These are phyloP conservation scores for Grigorovia humatica DNA, from an alignment of 805 yeast genomes.

Conservation along the genomic window DNA sequence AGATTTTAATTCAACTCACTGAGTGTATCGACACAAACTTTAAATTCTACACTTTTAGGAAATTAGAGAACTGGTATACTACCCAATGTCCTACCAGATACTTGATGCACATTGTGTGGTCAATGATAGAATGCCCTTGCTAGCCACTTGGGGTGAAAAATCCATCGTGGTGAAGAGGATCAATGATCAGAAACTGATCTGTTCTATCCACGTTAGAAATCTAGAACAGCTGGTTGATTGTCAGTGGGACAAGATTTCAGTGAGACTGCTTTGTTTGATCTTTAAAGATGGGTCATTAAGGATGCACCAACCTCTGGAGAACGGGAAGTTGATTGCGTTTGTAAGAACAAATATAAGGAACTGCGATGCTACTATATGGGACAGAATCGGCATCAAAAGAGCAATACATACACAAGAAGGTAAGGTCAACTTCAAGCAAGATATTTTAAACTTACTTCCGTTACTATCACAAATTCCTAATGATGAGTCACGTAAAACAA, in stretches of 20 bases:
- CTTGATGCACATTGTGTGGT: background rate
- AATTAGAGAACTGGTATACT: background rate
- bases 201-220: constrained; percentile 15
- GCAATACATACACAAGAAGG: background rate
- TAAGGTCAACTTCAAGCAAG: constrained; percentile 7
- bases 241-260: constrained; percentile 20
- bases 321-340: constrained; percentile 18
- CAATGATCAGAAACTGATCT: constrained; percentile 13
- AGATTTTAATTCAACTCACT: too few relatives aligned
- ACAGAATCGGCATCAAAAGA: constrained; percentile 3
- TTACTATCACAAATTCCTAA: constrained; percentile 13
- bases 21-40: background rate
- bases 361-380: constrained; percentile 14
- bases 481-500: constrained; percentile 6
- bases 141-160: constrained; percentile 5
- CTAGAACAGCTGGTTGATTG: constrained; percentile 8
- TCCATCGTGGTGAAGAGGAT: constrained; percentile 11
- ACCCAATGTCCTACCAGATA: background rate
- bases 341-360: constrained; percentile 7
- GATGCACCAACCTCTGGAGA: constrained; percentile 35
- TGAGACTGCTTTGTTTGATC: constrained; percentile 37
- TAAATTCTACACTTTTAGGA: too few relatives aligned
- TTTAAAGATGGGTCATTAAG: constrained; percentile 37
- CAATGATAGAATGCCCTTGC: background rate
- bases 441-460: constrained; percentile 15